phyloP scores from a whole-genome alignment of 2,329 filamentous ascomycete species.

The Bipolaris bicolor region DNA sequence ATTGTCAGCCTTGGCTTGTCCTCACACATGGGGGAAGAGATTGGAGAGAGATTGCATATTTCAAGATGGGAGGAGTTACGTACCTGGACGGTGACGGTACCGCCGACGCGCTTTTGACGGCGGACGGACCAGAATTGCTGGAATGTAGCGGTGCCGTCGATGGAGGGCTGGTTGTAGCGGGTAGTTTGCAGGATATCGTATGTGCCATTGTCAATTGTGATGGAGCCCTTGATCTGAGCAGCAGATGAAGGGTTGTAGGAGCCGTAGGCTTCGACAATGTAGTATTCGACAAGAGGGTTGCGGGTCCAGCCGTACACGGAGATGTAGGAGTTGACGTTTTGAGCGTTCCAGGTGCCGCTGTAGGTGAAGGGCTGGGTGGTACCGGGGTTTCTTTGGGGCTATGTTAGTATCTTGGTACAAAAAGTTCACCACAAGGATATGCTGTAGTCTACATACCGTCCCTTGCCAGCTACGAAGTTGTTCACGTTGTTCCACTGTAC shows the following conservation, averaged over 20 bases:
- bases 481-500: constrained; percentile 58
- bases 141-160: constrained; percentile 62
- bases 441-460: constrained; percentile 49
- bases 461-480: constrained; percentile 64
- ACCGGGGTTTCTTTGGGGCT: constrained; percentile 51
- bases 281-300: constrained; percentile 64
- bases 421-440: too few relatives aligned
- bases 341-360: constrained; percentile 53
- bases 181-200: constrained; percentile 61
- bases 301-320: constrained; percentile 65
- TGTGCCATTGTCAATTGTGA: constrained; percentile 59
- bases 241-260: constrained; percentile 58
- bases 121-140: constrained; percentile 62
- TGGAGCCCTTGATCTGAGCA: constrained; percentile 57
- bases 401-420: neutral
- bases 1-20: neutral
- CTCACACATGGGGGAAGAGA: constrained; percentile 18
- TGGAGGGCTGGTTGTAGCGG: constrained; percentile 59
- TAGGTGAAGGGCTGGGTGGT: constrained; percentile 57
- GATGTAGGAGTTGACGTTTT: constrained; percentile 60
- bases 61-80: neutral
- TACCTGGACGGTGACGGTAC: constrained; percentile 54
- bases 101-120: constrained; percentile 56
- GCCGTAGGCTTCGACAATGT: constrained; percentile 62
- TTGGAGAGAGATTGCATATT: too few relatives aligned